phyloP scores from a whole-genome alignment of 164 flowering plant genomes.

The Tinospora cordifolia region DNA sequence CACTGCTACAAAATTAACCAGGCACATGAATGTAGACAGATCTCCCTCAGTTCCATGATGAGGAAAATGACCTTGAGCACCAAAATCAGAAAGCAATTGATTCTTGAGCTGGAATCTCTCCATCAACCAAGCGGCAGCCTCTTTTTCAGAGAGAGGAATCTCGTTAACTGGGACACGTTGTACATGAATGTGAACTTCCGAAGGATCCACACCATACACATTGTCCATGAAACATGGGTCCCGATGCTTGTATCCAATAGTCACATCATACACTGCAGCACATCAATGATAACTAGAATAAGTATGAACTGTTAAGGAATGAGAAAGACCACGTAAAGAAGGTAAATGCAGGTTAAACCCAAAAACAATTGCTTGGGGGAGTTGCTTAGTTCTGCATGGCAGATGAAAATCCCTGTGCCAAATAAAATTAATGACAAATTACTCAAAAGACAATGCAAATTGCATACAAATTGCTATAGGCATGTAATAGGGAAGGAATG shows the following conservation, averaged over 20 bases:
- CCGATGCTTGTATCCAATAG: constrained; percentile 70
- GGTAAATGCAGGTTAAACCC: neutral
- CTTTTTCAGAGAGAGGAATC: constrained; percentile 57
- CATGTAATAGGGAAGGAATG: constrained; percentile 3
- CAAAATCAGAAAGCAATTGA: constrained; percentile 55
- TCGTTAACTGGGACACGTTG: constrained; percentile 39
- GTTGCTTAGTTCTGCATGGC: too few relatives aligned
- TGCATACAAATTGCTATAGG: neutral
- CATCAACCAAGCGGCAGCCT: constrained; percentile 54
- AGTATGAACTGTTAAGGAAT: constrained; percentile 8
- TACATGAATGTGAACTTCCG: constrained; percentile 83
- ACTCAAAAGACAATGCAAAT: too few relatives aligned
- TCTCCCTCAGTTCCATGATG: constrained; percentile 45
- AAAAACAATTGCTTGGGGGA: too few relatives aligned
- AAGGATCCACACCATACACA: constrained; percentile 71
- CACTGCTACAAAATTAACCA: constrained; percentile 32
- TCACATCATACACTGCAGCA: constrained; percentile 74
- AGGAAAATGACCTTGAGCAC: constrained; percentile 56
- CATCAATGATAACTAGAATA: constrained; percentile 21
- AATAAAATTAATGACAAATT: too few relatives aligned
- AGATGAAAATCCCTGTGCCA: too few relatives aligned
- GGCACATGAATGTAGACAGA: constrained; percentile 50
- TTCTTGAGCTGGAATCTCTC: constrained; percentile 51
- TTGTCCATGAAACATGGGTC: constrained; percentile 81
- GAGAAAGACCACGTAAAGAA: neutral